phyloP scores from a whole-genome alignment of 768 basidiomycete species.

The Clavaria fumosa region DNA sequence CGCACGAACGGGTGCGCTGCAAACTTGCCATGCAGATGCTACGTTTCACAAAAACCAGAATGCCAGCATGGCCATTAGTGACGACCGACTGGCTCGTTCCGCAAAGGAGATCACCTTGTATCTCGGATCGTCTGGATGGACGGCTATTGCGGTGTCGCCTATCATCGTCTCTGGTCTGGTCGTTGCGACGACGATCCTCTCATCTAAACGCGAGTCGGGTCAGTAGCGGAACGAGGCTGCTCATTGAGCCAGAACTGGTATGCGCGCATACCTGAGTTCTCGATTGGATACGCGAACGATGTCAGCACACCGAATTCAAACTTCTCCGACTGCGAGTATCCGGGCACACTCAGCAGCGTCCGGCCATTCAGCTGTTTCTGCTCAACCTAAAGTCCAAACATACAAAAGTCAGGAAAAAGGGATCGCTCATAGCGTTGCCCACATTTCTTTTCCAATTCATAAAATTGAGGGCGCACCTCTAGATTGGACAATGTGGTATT shows the following conservation, averaged over 20 bases:
- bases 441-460: neutral
- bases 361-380: constrained; percentile 78
- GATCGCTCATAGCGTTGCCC: too few relatives aligned
- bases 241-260: neutral
- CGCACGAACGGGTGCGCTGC: constrained; percentile 78
- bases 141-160: constrained; percentile 93
- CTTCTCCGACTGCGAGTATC: constrained; percentile 87
- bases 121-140: constrained; percentile 83
- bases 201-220: constrained; percentile 57
- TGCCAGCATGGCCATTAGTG: too few relatives aligned
- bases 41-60: too few relatives aligned
- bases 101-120: constrained; percentile 45
- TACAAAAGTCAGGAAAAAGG: too few relatives aligned
- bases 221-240: neutral
- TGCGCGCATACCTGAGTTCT: constrained; percentile 49
- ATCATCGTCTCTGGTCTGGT: constrained; percentile 99
- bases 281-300: constrained; percentile 89
- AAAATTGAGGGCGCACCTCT: constrained; percentile 40
- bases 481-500: constrained; percentile 98
- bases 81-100: neutral
- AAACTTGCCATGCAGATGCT: constrained; percentile 92
- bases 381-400: constrained; percentile 46
- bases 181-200: constrained; percentile 85
- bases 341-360: constrained; percentile 80
- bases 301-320: constrained; percentile 96